phyloP scores from a whole-genome alignment of 2,329 filamentous ascomycete species.

The Aspergillus pseudonomiae region DNA sequence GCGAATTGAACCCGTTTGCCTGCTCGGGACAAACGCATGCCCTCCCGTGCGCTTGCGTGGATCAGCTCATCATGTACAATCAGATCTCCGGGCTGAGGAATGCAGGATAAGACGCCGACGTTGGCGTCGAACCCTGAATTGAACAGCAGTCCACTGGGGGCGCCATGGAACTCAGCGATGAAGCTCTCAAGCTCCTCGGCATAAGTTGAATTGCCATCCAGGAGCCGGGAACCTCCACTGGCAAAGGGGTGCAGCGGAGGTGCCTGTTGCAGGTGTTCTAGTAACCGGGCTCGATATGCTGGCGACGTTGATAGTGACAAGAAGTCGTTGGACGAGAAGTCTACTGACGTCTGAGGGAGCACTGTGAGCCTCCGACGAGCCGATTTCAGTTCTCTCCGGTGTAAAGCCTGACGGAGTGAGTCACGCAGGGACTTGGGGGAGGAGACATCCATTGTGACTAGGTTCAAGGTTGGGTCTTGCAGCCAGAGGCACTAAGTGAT shows the following conservation, averaged over 20 bases:
- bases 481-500: background rate
- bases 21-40: slow-evolving; percentile 68
- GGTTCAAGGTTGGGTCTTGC: background rate
- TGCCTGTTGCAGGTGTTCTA: slow-evolving; percentile 49
- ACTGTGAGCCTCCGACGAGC: slow-evolving; percentile 53
- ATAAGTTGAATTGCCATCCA: slow-evolving; percentile 67
- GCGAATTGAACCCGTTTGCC: slow-evolving; percentile 46
- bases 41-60: slow-evolving; percentile 78
- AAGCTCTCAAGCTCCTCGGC: slow-evolving; percentile 60
- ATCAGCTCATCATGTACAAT: slow-evolving; percentile 75
- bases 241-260: slow-evolving; percentile 50
- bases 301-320: slow-evolving; percentile 58
- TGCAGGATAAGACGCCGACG: slow-evolving; percentile 62
- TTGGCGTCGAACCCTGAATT: slow-evolving; percentile 71
- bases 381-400: slow-evolving; percentile 46
- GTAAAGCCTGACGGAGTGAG: slow-evolving; percentile 36
- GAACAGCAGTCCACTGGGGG: slow-evolving; percentile 61
- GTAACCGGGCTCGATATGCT: slow-evolving; percentile 51
- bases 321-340: slow-evolving; percentile 70
- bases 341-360: slow-evolving; percentile 45
- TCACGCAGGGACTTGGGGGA: slow-evolving; percentile 29
- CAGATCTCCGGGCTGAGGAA: slow-evolving; percentile 63
- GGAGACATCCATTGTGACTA: slow-evolving; percentile 11
- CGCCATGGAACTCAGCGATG: slow-evolving; percentile 64
- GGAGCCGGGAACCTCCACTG: slow-evolving; percentile 62